A percentile compares a stretch with the other conserved stretches of the same genome.
Conservation (phyloP, 2,329 filamentous ascomycete species). For the Cladorrhinum sp. region DNA sequence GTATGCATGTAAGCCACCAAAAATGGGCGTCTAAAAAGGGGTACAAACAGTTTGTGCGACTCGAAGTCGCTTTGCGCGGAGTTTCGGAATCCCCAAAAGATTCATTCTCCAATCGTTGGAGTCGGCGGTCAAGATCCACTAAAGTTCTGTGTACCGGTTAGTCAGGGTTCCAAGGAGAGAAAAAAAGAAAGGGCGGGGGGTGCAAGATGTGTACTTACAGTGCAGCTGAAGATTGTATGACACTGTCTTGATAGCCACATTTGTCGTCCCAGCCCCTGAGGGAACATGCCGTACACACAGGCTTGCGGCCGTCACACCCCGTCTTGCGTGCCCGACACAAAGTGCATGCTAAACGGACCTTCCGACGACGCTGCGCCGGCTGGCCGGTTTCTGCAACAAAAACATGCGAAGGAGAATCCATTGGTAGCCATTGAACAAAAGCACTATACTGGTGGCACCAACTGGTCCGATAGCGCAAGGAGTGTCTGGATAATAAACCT, state of each 20-base stretch:
- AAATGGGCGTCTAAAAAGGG: background rate
- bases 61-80: background rate
- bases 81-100: background rate
- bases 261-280: conserved; percentile 21
- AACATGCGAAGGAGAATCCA: conserved; percentile 10
- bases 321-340: conserved; percentile 24
- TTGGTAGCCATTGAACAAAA: conserved; percentile 2
- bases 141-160: conserved; percentile 12
- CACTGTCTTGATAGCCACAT: conserved; percentile 23
- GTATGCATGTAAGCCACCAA: background rate
- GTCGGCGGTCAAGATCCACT: conserved; percentile 20
- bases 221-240: conserved; percentile 15
- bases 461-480: background rate
- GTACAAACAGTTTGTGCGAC: background rate
- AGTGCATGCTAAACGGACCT: conserved; percentile 22
- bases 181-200: too few relatives aligned
- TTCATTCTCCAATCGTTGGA: conserved; percentile 19
- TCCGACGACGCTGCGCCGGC: conserved; percentile 14
- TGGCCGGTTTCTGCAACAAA: conserved; percentile 18
- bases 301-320: conserved; percentile 23
- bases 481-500: background rate
- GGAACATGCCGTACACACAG: conserved; percentile 19
- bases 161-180: background rate
- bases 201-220: conserved; percentile 15
- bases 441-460: background rate